Percentiles rank a stretch among this genome's conserved stretches.
Conservation (phyloP, 345 rosid species). For the Gossypium rotundifolium region DNA sequence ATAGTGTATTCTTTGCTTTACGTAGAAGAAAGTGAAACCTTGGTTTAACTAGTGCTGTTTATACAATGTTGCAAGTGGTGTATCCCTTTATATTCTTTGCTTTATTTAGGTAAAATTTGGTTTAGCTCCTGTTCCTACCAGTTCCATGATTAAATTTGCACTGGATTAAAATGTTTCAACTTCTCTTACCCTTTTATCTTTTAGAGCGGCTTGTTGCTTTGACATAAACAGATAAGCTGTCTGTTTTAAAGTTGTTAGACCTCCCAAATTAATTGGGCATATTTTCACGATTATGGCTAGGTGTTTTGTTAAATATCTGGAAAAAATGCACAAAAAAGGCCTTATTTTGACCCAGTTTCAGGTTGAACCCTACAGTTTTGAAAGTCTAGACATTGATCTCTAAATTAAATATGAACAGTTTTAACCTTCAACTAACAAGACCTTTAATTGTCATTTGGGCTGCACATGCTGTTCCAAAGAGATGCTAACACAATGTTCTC, state of each 20-base stretch:
- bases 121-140: conserved; percentile 36
- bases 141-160: background rate
- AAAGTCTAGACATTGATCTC: background rate
- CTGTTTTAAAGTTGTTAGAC: background rate
- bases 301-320: conserved; percentile 1
- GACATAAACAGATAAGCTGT: background rate
- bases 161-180: conserved; percentile 1
- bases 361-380: background rate
- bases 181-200: background rate
- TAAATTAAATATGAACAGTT: background rate
- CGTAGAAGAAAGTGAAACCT: background rate
- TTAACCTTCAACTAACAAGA: background rate
- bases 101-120: background rate
- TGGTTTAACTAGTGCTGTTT: background rate
- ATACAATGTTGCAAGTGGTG: background rate
- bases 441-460: background rate
- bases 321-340: background rate
- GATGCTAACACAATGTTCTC: background rate
- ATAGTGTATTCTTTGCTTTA: background rate
- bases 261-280: background rate
- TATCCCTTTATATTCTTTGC: background rate
- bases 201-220: background rate
- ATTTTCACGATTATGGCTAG: background rate
- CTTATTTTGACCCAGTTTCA: background rate
- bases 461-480: background rate